phyloP scores from a whole-genome alignment of 805 yeast genomes.

The Zygotorulaspora danielsina region DNA sequence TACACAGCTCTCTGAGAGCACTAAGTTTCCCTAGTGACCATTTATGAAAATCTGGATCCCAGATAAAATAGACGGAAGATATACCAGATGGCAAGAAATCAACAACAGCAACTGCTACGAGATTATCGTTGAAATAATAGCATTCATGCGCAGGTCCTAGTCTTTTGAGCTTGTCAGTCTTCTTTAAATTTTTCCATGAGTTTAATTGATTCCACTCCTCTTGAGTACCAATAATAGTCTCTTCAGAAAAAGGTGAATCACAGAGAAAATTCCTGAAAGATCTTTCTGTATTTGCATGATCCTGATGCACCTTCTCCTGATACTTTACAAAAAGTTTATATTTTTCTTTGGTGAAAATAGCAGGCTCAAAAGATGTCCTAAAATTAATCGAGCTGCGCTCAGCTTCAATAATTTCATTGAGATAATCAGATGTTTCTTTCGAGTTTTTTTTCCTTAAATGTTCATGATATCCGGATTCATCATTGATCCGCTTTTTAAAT shows the following conservation, averaged over 20 bases:
- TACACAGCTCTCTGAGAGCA: constrained; percentile 63
- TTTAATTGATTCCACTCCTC: constrained; percentile 30
- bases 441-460: constrained; percentile 3
- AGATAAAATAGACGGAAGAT: constrained; percentile 81
- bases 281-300: constrained; percentile 43
- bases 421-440: constrained; percentile 27
- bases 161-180: constrained; percentile 19
- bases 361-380: constrained; percentile 49
- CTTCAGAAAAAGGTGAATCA: constrained; percentile 52
- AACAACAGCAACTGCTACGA: constrained; percentile 71
- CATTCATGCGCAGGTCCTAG: constrained; percentile 75
- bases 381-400: constrained; percentile 33
- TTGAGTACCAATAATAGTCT: constrained; percentile 20
- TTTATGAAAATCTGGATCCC: constrained; percentile 75
- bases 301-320: constrained; percentile 68
- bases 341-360: constrained; percentile 53
- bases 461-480: background rate
- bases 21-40: constrained; percentile 74
- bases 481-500: constrained; percentile 38
- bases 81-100: constrained; percentile 73
- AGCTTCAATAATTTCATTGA: constrained; percentile 38
- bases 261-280: constrained; percentile 68
- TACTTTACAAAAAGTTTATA: constrained; percentile 60
- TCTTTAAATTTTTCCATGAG: constrained; percentile 37
- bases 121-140: constrained; percentile 57